phyloP scores from a whole-genome alignment of 2,329 filamentous ascomycete species.

The Fusarium irregulare region DNA sequence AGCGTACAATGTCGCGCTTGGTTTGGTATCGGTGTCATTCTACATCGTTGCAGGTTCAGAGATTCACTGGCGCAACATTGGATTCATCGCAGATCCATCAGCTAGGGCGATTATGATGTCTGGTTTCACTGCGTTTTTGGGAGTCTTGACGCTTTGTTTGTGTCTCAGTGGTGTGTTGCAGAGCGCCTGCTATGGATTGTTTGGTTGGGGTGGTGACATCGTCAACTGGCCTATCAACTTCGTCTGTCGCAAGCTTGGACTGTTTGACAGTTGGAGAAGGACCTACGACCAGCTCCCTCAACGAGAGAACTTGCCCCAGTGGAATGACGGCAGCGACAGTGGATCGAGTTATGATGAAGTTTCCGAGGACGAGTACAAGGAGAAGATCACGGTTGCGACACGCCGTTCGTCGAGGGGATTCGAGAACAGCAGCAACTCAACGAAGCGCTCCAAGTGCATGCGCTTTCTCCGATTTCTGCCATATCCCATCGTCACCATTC shows the following conservation, averaged over 20 bases:
- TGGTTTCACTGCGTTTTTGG: slow-evolving; percentile 46
- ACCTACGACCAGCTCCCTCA: slow-evolving; percentile 24
- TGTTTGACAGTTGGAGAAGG: slow-evolving; percentile 13
- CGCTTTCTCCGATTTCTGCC: slow-evolving; percentile 23
- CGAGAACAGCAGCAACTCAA: neutral
- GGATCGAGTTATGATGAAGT: neutral
- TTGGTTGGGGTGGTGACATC: slow-evolving; percentile 47
- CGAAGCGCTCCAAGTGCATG: slow-evolving; percentile 4
- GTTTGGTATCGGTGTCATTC: slow-evolving; percentile 47
- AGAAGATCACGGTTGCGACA: slow-evolving; percentile 7
- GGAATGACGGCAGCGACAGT: slow-evolving; percentile 14
- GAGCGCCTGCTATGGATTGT: slow-evolving; percentile 41
- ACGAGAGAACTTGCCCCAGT: neutral
- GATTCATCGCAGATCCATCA: slow-evolving; percentile 48
- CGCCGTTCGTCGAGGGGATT: neutral
- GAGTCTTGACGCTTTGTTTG: slow-evolving; percentile 36
- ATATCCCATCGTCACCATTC: slow-evolving; percentile 40
- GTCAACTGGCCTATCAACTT: slow-evolving; percentile 44
- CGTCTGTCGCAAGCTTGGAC: slow-evolving; percentile 12
- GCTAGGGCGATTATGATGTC: slow-evolving; percentile 50
- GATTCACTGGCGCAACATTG: slow-evolving; percentile 53
- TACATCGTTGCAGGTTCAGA: slow-evolving; percentile 51
- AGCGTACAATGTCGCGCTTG: slow-evolving; percentile 39
- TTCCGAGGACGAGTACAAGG: slow-evolving; percentile 26
- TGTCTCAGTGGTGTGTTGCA: slow-evolving; percentile 45